These are phyloP conservation scores for Peltaster fructicola DNA, from an alignment of 2,329 filamentous ascomycete species.

Conservation along the genomic window DNA sequence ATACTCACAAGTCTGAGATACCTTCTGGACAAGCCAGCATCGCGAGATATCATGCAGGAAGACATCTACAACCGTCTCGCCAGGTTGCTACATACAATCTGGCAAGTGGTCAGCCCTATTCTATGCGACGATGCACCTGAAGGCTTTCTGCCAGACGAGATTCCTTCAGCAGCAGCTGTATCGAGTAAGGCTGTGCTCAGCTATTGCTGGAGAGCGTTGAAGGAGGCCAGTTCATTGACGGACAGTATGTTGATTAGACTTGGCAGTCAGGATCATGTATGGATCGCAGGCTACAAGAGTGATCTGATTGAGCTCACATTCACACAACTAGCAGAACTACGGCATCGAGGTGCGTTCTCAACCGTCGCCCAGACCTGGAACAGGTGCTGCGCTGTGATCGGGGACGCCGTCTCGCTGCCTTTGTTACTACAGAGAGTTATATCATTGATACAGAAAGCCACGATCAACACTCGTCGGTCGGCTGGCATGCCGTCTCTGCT, in stretches of 20 bases:
- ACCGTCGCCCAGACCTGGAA: conserved; percentile 81
- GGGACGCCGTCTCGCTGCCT: too few species aligned
- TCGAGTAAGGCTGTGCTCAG: conserved; percentile 81
- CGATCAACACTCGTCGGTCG: conserved; percentile 69
- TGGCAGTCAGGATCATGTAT: conserved; percentile 4
- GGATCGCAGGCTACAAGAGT: conserved; percentile 2
- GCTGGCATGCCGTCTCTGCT: conserved; percentile 82
- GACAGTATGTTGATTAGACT: too few species aligned
- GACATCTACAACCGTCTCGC: neutral
- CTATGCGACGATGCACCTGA: conserved; percentile 92
- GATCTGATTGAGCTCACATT: conserved; percentile 45
- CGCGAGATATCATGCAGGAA: conserved; percentile 1
- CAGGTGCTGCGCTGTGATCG: conserved; percentile 42
- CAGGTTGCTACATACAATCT: conserved; percentile 41
- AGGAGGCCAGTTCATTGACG: conserved; percentile 61
- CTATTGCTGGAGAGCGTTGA: conserved; percentile 88
- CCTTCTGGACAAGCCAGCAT: conserved; percentile 6
- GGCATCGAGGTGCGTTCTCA: conserved; percentile 84
- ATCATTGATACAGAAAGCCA: conserved; percentile 58
- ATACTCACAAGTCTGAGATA: conserved; percentile 18
- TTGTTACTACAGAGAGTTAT: too few species aligned
- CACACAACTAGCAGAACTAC: conserved; percentile 60
- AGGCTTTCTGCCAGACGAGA: conserved; percentile 60
- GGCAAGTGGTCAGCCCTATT: conserved; percentile 56
- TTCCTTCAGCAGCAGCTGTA: conserved; percentile 53